These are phyloP conservation scores for Boletus edulis DNA, from an alignment of 768 basidiomycete species.

Conservation along the genomic window DNA sequence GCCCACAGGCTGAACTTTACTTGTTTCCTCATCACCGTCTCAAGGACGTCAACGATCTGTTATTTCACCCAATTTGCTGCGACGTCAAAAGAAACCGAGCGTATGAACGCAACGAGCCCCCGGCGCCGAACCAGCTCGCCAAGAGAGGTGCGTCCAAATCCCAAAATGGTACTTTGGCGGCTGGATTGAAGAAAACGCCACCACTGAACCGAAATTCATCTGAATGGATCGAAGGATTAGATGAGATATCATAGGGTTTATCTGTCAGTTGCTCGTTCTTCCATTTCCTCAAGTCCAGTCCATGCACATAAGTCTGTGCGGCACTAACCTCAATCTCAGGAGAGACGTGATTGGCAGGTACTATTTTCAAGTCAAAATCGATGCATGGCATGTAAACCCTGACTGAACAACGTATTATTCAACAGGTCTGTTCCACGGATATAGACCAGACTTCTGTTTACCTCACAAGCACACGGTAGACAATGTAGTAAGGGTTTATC, in stretches of 20 bases:
- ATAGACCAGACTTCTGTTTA: not conserved
- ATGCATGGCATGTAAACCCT: not conserved
- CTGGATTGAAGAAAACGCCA: not conserved
- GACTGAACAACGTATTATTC: not conserved
- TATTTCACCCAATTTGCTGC: not conserved
- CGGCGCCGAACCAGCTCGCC: conserved; percentile 9
- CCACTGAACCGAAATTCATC: not conserved
- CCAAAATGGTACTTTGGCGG: not conserved
- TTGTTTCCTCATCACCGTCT: not conserved
- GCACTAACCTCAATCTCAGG: not conserved
- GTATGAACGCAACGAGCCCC: not conserved
- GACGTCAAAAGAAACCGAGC: not conserved
- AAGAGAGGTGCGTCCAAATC: not conserved
- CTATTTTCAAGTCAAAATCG: not conserved
- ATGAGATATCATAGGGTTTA: not conserved
- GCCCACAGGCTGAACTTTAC: not conserved
- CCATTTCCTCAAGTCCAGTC: not conserved
- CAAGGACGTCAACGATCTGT: not conserved
- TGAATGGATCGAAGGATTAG: not conserved
- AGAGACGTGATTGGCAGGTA: not conserved
- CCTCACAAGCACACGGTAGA: conserved; percentile 3
- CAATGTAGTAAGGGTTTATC: not conserved
- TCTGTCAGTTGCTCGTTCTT: not conserved
- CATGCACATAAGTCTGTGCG: not conserved
- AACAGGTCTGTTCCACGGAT: conserved; percentile 1